phyloP scores from a whole-genome alignment of 2,329 filamentous ascomycete species.

The Alternaria metachromatica region DNA sequence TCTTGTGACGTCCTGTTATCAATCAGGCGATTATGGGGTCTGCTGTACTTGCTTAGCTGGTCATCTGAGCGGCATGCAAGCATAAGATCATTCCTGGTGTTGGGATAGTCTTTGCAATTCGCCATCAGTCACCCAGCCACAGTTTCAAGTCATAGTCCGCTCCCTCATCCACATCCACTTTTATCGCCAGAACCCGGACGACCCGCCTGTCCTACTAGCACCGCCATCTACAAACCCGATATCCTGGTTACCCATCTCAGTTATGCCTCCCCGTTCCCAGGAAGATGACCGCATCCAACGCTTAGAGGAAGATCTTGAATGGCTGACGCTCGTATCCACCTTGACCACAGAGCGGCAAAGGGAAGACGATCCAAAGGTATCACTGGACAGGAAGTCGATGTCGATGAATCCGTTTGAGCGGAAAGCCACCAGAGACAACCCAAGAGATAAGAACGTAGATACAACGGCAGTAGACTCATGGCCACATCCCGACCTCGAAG shows the following conservation, averaged over 20 bases:
- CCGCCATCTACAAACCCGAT: too few relatives aligned
- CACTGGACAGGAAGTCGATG: background rate
- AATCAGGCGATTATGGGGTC: background rate
- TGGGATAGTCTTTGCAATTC: background rate
- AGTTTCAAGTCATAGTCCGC: too few relatives aligned
- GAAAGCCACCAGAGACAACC: background rate
- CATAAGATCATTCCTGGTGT: background rate
- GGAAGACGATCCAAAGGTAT: background rate
- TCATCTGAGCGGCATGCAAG: background rate
- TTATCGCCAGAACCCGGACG: too few relatives aligned
- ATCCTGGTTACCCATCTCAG: background rate
- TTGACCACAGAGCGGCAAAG: background rate
- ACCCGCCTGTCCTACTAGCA: too few relatives aligned
- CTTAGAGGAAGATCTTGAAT: too few relatives aligned
- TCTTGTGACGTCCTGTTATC: background rate
- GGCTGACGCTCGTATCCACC: too few relatives aligned
- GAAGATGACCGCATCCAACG: too few relatives aligned
- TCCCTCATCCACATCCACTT: too few relatives aligned
- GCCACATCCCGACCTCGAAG: too few relatives aligned
- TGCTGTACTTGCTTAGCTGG: background rate
- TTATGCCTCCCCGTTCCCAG: background rate
- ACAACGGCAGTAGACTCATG: background rate
- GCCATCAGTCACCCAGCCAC: background rate
- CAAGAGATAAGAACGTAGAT: background rate
- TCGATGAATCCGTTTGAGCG: background rate